Evolutionary conservation across 2,329 filamentous ascomycete species (phyloP), one percentile per base, ranked within the genome.

Genomic region (Pseudogymnoascus sp.): DNA sequence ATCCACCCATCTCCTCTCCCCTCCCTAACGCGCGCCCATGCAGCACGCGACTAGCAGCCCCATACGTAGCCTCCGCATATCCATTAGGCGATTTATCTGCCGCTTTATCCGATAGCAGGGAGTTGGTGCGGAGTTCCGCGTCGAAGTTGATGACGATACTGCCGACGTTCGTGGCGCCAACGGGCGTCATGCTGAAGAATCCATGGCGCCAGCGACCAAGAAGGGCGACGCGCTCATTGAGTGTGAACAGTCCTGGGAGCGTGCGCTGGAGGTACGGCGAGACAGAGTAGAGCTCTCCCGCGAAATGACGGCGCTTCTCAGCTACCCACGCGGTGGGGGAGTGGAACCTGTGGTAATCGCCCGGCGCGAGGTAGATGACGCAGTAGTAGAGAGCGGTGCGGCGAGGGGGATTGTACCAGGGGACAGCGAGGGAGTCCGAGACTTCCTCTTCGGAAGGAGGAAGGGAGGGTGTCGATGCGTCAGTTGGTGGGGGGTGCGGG

Each of bases 301-400:
- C 92, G 73, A 99, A 99, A 78, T 99, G 94, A n/a, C 94, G 90
- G 47, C 95, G 87, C 67, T 87, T 87, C 76, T 97, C 90, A 35
- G 94, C 94, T 14, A 99, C 92, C 94, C 94, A 99, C 69, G 91
- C 89, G 1, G 91, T 88, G 0, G 94, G 94, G 1, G 91, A 96
- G 78, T 99, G 95, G 80, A 97, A 99, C 67, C 93, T 90, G 78
- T 99, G 94, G 78, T 99, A 99, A 78, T 99, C 95, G 60, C 94
- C 94, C 0, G 94, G 94, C 0, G 95, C 94, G 47, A 99, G 85
- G 77, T 99, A 99, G 72, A 99, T 86, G 66, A 99, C 95, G 65
- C 82, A 90, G 76, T 97, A 99, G 79, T 96, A 96, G 6, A 99
- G 83, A 8, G 88, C 85, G 4, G 88, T 91, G 74, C 78, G 81